Conservation (phyloP, 2,329 filamentous ascomycete genomes). For the Penicillium sp. region DNA sequence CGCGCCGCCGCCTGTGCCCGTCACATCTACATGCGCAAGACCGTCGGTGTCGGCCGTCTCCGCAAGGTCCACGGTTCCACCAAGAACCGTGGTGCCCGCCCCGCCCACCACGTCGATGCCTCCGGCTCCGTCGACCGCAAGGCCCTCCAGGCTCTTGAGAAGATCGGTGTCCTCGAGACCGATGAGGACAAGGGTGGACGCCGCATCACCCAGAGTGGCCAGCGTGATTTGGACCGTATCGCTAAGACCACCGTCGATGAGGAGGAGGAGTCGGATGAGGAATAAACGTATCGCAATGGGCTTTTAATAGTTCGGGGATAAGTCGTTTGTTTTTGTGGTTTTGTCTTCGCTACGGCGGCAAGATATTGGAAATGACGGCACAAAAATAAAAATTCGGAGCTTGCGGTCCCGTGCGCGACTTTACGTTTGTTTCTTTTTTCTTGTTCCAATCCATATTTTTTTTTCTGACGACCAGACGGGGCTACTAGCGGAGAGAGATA, state of each 20-base stretch:
- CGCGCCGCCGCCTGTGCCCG: constrained; percentile 93
- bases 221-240: constrained; percentile 98
- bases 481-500: constrained; percentile 29
- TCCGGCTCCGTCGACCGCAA: constrained; percentile 96
- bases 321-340: constrained; percentile 25
- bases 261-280: constrained; percentile 47
- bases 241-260: constrained; percentile 67
- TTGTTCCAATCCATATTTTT: constrained; percentile 23
- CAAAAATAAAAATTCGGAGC: constrained; percentile 30
- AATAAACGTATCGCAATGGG: constrained; percentile 40
- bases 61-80: constrained; percentile 93
- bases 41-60: constrained; percentile 95
- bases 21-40: constrained; percentile 99
- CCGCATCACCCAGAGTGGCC: constrained; percentile 95
- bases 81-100: constrained; percentile 94
- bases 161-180: constrained; percentile 96
- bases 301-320: constrained; percentile 29
- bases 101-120: constrained; percentile 93
- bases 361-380: constrained; percentile 26
- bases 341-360: constrained; percentile 18
- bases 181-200: constrained; percentile 99
- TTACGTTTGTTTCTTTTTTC: constrained; percentile 30
- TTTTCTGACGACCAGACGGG: constrained; percentile 31
- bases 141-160: constrained; percentile 95
- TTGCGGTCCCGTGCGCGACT: constrained; percentile 27